Evolutionary conservation across 139 green algal species (phyloP), one percentile per base, ranked within the genome.

Genomic region (Micractinium conductrix): DNA sequence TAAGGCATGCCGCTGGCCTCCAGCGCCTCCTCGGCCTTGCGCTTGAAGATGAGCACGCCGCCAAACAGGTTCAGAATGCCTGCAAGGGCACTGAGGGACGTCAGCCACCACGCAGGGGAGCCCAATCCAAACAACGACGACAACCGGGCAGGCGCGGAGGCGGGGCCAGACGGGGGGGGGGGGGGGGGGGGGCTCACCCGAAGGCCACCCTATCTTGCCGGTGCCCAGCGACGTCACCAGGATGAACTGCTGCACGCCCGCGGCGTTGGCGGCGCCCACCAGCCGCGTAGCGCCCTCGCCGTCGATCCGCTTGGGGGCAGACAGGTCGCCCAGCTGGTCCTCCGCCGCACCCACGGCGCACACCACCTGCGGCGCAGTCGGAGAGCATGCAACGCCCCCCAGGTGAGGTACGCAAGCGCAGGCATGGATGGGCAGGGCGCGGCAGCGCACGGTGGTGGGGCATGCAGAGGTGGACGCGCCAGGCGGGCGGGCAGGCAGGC

Each of bases 191-290:
- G 10, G 35, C 75, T 62, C 58, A 89, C 86, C 73, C 68, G 94
- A 93, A 35, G 94, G 94, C 63, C 88, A 94, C 45, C 94, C 94
- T 48, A 97, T 68, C 85, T 98, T 99, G 80, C 90, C 94, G 17
- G 96, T 98, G 45, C 96, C 96, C 35, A 99, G 87, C 0, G 89
- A 94, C 5, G 92, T 94, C 26, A 98, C 92, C 78, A 98, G 89
- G 53, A 98, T 84, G 65, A 97, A 98, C 76, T 97, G 94, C 48
- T 93, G 22, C 50, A 98, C 93, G 37, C 85, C 81, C 14, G 84
- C 83, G 30, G 85, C 81, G 42, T 81, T 88, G 2, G 91, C 88
- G 1, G 94, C 92, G 40, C 96, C 85, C 37, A 98, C 89, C 35
- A 98, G 92, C 2, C 79, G 80, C 43, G 93, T 94, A 74, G 86